phyloP scores from a whole-genome alignment of 73 alveolate species.

The Paramecium pentaurelia region DNA sequence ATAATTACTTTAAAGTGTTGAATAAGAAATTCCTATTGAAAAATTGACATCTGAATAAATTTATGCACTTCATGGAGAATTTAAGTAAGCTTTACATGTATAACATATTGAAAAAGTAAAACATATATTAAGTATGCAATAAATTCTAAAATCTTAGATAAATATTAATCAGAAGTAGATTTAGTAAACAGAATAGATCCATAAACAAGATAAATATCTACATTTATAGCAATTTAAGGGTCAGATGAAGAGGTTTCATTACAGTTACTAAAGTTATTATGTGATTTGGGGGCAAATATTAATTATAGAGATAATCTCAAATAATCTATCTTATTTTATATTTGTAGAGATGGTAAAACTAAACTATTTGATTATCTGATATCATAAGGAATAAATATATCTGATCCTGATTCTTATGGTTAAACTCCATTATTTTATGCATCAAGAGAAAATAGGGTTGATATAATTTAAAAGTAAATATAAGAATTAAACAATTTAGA shows the following conservation, averaged over 20 bases:
- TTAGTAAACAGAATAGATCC: constrained; percentile 54
- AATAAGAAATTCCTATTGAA: not conserved
- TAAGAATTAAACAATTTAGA: not conserved
- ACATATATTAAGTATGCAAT: not conserved
- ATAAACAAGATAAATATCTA: constrained; percentile 41
- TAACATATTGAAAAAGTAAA: not conserved
- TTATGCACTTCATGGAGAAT: not conserved
- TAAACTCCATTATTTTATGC: constrained; percentile 85
- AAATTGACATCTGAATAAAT: not conserved
- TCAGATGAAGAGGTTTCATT: constrained; percentile 30
- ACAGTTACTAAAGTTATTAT: not conserved
- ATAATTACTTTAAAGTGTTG: not conserved
- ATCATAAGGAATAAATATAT: not conserved
- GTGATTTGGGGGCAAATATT: constrained; percentile 50
- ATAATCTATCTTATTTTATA: constrained; percentile 52
- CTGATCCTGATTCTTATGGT: constrained; percentile 51
- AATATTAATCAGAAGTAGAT: constrained; percentile 4
- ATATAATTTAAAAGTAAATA: constrained; percentile 59
- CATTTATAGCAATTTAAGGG: constrained; percentile 39
- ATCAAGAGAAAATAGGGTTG: constrained; percentile 75
- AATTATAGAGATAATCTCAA: constrained; percentile 42
- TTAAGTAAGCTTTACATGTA: not conserved
- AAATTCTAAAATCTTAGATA: not conserved
- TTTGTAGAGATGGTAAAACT: constrained; percentile 47
- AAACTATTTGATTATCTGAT: constrained; percentile 27